Evolutionary conservation across 2,329 filamentous ascomycete species (phyloP).

Genomic region (Parastagonospora nodorum): DNA sequence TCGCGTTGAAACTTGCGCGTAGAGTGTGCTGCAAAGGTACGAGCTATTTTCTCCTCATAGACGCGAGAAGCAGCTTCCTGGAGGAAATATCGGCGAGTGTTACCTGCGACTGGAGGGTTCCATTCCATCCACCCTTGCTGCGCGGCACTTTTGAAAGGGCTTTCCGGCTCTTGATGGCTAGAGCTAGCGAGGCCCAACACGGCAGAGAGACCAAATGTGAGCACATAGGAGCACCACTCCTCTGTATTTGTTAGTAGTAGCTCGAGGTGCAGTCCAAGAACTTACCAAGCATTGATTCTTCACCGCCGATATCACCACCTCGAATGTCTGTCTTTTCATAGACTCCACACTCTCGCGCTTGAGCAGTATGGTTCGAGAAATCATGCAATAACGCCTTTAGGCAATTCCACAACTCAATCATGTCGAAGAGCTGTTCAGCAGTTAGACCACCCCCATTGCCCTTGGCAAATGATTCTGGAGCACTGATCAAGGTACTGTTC

Average conservation of each 20-base stretch:
- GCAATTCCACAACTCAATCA: conserved; percentile 69
- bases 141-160: conserved; percentile 59
- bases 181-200: conserved; percentile 57
- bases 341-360: conserved; percentile 61
- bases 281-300: conserved; percentile 60
- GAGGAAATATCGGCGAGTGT: conserved; percentile 61
- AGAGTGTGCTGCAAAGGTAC: conserved; percentile 40
- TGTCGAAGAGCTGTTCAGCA: conserved; percentile 64
- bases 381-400: conserved; percentile 61
- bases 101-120: conserved; percentile 53
- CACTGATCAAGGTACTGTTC: conserved; percentile 59
- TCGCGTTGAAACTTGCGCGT: conserved; percentile 42
- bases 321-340: conserved; percentile 56
- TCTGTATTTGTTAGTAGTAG: conserved; percentile 47
- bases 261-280: neutral
- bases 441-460: conserved; percentile 62
- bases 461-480: conserved; percentile 61
- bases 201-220: conserved; percentile 63
- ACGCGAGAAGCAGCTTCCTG: conserved; percentile 64
- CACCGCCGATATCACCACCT: conserved; percentile 56
- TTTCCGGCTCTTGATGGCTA: conserved; percentile 43
- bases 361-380: conserved; percentile 59
- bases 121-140: conserved; percentile 63
- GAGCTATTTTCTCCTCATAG: conserved; percentile 59
- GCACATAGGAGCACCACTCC: conserved; percentile 65